Evolutionary conservation across 2,329 filamentous ascomycete species (phyloP).

Genomic region (Pseudocercospora crystallina): DNA sequence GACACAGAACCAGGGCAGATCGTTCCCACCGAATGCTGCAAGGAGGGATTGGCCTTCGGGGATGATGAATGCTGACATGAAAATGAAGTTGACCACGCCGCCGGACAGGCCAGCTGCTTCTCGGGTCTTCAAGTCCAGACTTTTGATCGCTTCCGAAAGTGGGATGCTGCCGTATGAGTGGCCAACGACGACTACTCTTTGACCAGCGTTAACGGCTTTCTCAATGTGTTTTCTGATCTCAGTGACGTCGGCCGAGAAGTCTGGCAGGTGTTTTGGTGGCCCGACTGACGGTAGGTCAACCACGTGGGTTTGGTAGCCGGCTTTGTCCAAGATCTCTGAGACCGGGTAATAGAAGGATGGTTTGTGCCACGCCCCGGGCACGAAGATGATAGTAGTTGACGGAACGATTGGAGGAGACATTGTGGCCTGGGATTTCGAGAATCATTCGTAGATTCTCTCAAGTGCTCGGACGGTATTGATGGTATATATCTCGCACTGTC

Average conservation of each 20-base stretch:
- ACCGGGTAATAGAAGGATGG: constrained; percentile 6
- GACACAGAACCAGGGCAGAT: constrained; percentile 12
- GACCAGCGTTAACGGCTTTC: constrained; percentile 21
- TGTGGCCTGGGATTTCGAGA: not conserved
- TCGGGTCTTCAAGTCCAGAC: constrained; percentile 14
- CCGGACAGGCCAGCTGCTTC: constrained; percentile 15
- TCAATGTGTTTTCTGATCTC: constrained; percentile 16
- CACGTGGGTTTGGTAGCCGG: constrained; percentile 9
- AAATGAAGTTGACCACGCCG: constrained; percentile 29
- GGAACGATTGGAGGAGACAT: not conserved
- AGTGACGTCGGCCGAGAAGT: constrained; percentile 8
- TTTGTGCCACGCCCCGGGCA: constrained; percentile 18
- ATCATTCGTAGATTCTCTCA: not conserved
- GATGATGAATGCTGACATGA: constrained; percentile 28
- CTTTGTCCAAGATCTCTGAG: not conserved
- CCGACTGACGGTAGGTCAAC: constrained; percentile 10
- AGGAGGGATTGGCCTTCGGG: constrained; percentile 21
- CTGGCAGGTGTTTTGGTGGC: constrained; percentile 1
- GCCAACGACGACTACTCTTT: constrained; percentile 32
- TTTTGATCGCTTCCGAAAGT: constrained; percentile 26
- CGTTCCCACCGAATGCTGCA: constrained; percentile 15
- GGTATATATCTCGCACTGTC: not conserved
- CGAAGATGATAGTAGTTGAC: constrained; percentile 12
- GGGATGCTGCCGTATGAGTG: constrained; percentile 35
- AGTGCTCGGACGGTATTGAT: not conserved